phyloP scores from a whole-genome alignment of 805 yeast genomes.

The Metschnikowia noctiluminum region DNA sequence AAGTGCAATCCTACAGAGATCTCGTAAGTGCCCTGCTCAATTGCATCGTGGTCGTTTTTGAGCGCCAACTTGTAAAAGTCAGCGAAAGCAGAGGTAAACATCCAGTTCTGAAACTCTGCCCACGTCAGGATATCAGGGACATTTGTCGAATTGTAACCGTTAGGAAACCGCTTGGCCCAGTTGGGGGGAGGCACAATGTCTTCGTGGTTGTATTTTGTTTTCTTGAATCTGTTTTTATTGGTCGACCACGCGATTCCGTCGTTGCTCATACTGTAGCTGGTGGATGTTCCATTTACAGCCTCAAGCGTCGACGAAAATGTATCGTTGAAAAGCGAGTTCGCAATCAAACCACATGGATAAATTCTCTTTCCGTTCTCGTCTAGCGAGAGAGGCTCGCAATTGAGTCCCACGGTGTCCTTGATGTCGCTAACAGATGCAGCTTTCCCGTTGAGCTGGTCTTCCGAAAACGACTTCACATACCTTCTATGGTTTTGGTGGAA shows the following conservation, averaged over 20 bases:
- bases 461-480: conserved; percentile 41
- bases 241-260: conserved; percentile 42
- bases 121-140: conserved; percentile 43
- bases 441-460: conserved; percentile 41
- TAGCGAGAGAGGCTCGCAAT: conserved; percentile 40
- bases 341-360: conserved; percentile 84
- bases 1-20: conserved; percentile 68
- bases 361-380: conserved; percentile 45
- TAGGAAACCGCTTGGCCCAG: conserved; percentile 42
- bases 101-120: conserved; percentile 47
- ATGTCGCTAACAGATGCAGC: conserved; percentile 33
- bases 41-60: conserved; percentile 55
- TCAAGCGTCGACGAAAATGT: conserved; percentile 42
- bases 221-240: conserved; percentile 38
- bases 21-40: conserved; percentile 60
- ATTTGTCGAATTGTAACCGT: conserved; percentile 42
- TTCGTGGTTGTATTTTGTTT: conserved; percentile 35
- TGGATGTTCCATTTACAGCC: conserved; percentile 36
- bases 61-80: conserved; percentile 49
- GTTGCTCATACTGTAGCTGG: conserved; percentile 33
- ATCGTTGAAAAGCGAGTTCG: conserved; percentile 77
- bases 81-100: conserved; percentile 42
- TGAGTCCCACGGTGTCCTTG: conserved; percentile 42
- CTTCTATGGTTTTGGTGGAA: conserved; percentile 45
- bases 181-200: conserved; percentile 45